Evolutionary conservation across 768 basidiomycete genomes (phyloP).

Genomic region (Termitomyces sp.): DNA sequence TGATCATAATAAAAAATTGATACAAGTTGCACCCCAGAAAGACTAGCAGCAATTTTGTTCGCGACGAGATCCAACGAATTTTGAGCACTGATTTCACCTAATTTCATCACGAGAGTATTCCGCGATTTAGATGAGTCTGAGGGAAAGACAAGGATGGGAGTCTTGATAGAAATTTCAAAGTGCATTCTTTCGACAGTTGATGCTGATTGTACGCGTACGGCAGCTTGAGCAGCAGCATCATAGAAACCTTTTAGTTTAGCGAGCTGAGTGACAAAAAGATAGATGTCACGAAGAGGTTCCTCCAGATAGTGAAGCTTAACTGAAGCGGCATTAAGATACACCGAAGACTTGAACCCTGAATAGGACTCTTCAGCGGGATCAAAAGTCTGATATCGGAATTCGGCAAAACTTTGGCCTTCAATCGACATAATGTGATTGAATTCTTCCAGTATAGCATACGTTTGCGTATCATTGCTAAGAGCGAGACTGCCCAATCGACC

Average conservation of each 20-base stretch:
- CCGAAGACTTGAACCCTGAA: slow-evolving; percentile 76
- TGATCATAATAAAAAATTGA: slow-evolving; percentile 55
- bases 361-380: slow-evolving; percentile 67
- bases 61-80: slow-evolving; percentile 61
- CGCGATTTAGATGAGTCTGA: slow-evolving; percentile 51
- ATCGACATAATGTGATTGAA: slow-evolving; percentile 90
- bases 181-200: slow-evolving; percentile 94
- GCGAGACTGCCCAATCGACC: slow-evolving; percentile 82
- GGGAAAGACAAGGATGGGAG: slow-evolving; percentile 90
- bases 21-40: slow-evolving; percentile 79
- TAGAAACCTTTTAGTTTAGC: slow-evolving; percentile 91
- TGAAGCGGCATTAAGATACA: slow-evolving; percentile 83
- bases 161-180: slow-evolving; percentile 85
- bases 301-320: slow-evolving; percentile 87
- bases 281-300: slow-evolving; percentile 84
- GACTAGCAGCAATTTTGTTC: slow-evolving; percentile 66
- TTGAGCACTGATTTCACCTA: slow-evolving; percentile 83
- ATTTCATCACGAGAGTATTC: slow-evolving; percentile 72
- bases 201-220: slow-evolving; percentile 69
- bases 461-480: slow-evolving; percentile 66
- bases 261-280: slow-evolving; percentile 76
- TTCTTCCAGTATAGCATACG: slow-evolving; percentile 45
- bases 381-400: slow-evolving; percentile 91
- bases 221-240: slow-evolving; percentile 89
- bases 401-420: slow-evolving; percentile 90